Conservation (phyloP, 257 asterid genomes). For the Scutellaria minor region DNA sequence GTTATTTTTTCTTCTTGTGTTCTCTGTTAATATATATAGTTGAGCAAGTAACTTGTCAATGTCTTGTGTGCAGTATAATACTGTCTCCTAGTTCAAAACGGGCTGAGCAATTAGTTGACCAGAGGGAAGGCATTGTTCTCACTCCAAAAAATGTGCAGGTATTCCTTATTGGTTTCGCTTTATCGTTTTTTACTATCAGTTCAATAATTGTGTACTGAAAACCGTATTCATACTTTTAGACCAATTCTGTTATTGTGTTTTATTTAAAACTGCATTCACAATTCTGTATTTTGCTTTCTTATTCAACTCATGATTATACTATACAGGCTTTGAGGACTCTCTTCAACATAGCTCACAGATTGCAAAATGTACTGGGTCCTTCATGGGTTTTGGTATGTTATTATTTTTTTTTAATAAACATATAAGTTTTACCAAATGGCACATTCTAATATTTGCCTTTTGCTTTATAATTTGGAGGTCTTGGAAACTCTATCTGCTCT, state of each 20-base stretch:
- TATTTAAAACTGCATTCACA: conserved; percentile 11
- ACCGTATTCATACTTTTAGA: conserved; percentile 4
- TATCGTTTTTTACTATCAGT: conserved; percentile 1
- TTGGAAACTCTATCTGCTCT: conserved; percentile 95
- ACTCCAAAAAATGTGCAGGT: conserved; percentile 99
- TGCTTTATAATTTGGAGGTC: conserved; percentile 56
- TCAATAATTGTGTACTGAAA: conserved; percentile 8
- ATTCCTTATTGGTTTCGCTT: conserved; percentile 23
- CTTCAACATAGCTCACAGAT: conserved; percentile 92
- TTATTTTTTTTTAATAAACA: conserved; percentile 23
- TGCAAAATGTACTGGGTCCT: conserved; percentile 94
- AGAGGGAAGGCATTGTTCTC: conserved; percentile 83
- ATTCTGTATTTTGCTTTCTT: conserved; percentile 3
- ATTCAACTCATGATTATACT: conserved; percentile 27
- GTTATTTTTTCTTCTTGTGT: too few species aligned
- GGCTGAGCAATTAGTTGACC: conserved; percentile 71
- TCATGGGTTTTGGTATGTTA: conserved; percentile 97
- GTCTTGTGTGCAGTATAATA: conserved; percentile 57
- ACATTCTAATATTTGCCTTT: conserved; percentile 34
- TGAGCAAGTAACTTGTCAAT: conserved; percentile 25
- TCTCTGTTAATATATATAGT: conserved; percentile 6
- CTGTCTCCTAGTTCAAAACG: conserved; percentile 85
- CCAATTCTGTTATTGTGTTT: conserved; percentile 13
- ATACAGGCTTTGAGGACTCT: conserved; percentile 94
- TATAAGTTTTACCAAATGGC: conserved; percentile 17